phyloP scores from a whole-genome alignment of 2,329 filamentous ascomycete genomes.

The Sarocladium brachiariae region DNA sequence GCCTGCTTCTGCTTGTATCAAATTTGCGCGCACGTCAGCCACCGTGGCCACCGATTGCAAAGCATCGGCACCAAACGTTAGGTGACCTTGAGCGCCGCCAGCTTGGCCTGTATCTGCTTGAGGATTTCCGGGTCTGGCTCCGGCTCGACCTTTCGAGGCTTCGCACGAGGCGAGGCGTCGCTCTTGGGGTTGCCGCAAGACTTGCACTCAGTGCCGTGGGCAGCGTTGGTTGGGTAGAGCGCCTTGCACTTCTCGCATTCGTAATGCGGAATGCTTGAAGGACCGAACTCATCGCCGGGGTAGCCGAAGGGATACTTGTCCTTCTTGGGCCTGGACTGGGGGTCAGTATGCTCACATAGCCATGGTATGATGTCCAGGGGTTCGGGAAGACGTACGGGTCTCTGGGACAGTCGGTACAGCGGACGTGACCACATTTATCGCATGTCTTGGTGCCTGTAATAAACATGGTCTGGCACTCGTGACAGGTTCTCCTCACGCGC shows the following conservation, averaged over 20 bases:
- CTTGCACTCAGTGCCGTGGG: constrained; percentile 47
- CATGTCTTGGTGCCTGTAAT: constrained; percentile 54
- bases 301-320: constrained; percentile 65
- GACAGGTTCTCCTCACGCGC: constrained; percentile 68
- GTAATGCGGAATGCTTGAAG: constrained; percentile 44
- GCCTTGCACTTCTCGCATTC: constrained; percentile 58
- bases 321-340: constrained; percentile 49
- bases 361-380: not conserved
- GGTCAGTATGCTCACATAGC: constrained; percentile 9
- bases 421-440: constrained; percentile 59
- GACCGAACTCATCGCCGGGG: constrained; percentile 56
- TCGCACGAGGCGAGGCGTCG: constrained; percentile 49
- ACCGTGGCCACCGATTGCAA: not conserved
- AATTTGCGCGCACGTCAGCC: not conserved
- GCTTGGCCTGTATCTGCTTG: constrained; percentile 48
- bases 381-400: constrained; percentile 57
- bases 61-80: not conserved
- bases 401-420: constrained; percentile 75
- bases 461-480: constrained; percentile 64
- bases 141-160: constrained; percentile 53
- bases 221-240: constrained; percentile 44
- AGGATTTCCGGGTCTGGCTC: constrained; percentile 56
- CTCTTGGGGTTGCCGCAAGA: constrained; percentile 57
- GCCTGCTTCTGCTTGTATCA: not conserved
- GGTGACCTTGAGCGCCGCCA: constrained; percentile 36